Conservation (phyloP, 257 asterid species). For the Solanum clarkiae region DNA sequence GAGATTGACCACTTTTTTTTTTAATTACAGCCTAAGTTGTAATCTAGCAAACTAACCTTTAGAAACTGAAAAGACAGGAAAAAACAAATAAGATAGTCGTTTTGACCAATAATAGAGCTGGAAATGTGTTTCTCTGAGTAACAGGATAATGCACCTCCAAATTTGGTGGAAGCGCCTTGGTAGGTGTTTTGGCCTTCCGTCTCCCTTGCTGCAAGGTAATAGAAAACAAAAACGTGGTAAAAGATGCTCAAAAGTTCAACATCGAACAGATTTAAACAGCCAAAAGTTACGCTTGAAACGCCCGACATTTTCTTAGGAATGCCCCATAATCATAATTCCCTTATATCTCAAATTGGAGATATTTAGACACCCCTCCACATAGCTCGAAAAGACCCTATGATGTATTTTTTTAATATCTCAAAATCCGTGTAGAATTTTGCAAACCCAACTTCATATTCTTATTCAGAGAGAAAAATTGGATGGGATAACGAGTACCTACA, state of each 20-base stretch:
- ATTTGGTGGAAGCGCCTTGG: slow-evolving; percentile 71
- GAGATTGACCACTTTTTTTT: not conserved
- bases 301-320: no score
- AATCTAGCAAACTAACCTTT: not conserved
- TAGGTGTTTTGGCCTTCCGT: slow-evolving; percentile 64
- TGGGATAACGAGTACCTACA: no score
- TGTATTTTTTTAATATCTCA: no score
- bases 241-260: not conserved
- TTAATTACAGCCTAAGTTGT: not conserved
- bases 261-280: not conserved
- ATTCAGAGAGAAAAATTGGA: no score
- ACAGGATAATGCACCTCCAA: slow-evolving; percentile 34
- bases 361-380: no score
- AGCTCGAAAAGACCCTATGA: no score
- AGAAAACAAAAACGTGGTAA: not conserved
- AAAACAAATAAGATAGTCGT: not conserved
- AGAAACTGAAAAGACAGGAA: not conserved
- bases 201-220: slow-evolving; percentile 26
- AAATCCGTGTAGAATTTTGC: no score
- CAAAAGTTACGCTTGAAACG: not conserved
- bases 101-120: not conserved
- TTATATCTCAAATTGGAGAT: no score
- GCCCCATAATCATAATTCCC: no score
- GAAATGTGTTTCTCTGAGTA: not conserved
- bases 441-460: no score